Percentiles rank a stretch among this genome's conserved stretches.
Evolutionary conservation across 1,139 yeast species (phyloP).

Genomic region (Yamadazyma sp.): DNA sequence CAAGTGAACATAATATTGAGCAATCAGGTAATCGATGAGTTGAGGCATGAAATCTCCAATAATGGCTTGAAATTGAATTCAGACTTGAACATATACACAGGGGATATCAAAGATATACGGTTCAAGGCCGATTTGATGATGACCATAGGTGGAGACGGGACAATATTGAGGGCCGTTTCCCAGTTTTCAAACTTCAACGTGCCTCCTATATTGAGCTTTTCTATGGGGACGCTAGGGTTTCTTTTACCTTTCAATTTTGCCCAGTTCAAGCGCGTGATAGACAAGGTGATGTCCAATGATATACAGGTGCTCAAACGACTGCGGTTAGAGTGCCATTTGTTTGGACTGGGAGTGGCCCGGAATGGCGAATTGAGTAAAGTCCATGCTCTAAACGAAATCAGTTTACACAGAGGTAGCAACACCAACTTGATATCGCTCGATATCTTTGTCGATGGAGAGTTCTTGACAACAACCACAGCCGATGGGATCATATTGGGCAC

Average conservation of each 20-base stretch:
- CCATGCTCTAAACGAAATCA: constrained; percentile 91
- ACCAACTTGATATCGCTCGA: constrained; percentile 86
- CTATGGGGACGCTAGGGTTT: constrained; percentile 91
- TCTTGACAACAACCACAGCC: constrained; percentile 84
- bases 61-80: constrained; percentile 7
- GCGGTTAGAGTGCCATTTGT: constrained; percentile 74
- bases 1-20: constrained; percentile 75
- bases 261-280: constrained; percentile 61
- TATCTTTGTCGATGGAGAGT: constrained; percentile 76
- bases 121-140: constrained; percentile 68
- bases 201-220: constrained; percentile 87
- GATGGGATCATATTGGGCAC: constrained; percentile 86
- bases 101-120: constrained; percentile 56
- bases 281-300: constrained; percentile 62
- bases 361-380: constrained; percentile 18
- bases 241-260: constrained; percentile 80
- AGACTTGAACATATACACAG: constrained; percentile 45
- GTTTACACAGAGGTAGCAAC: constrained; percentile 82
- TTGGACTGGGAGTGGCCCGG: constrained; percentile 28
- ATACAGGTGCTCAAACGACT: constrained; percentile 67
- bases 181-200: constrained; percentile 67
- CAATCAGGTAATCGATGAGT: constrained; percentile 73
- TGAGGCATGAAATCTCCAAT: constrained; percentile 38
- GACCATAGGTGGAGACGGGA: constrained; percentile 95
- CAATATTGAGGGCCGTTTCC: constrained; percentile 72